Evolutionary conservation across 805 yeast genomes (phyloP), one percentile per base, ranked within the genome.

Genomic region (Candida pini): DNA sequence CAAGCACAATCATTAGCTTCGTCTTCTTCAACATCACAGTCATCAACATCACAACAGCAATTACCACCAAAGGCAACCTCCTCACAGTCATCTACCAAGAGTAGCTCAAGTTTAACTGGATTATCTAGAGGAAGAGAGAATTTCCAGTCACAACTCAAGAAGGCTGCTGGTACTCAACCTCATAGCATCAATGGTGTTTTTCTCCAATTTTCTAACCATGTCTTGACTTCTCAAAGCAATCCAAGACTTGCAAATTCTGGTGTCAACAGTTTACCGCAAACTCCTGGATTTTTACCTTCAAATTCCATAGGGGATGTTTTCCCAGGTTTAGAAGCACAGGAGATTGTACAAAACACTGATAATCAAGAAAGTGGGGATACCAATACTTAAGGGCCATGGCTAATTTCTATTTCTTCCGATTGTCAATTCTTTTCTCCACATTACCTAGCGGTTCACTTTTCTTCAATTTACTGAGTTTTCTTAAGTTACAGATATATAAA

Each of bases 231-330:
- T n/a, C n/a, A n/a, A n/a, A n/a, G n/a, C n/a, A n/a, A n/a, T n/a
- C n/a, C 25, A 7, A 22, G 14, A 6, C 30, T 24, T 22, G 34
- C 19, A 10, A 17, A 26, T 2, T 21, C 39, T 19, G 33, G 38
- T 16, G 26, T 22, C n/a, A 17, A 32, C 9, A 31, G 26, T 9
- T 24, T 47, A 8, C 53, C 53, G 3, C 49, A 45, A 31, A 48
- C 53, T 6, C 53, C 53, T n/a, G 53, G 53, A 4, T 31, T 47
- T 25, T 25, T 48, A 7, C 53, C 53, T 9, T 30, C 47, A 4
- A 41, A 36, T 14, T 48, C 53, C 10, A 40, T 48, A 17, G 49
- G 48, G 9, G 51, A 46, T 18, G 43, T 43, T 13, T 44, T 46
- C n/a, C 50, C 47, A 4, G 41, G 40, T 19, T 38, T 29, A 15